Conservation (phyloP, 176 grass and related monocot species). For the Saccharum spontaneum region DNA sequence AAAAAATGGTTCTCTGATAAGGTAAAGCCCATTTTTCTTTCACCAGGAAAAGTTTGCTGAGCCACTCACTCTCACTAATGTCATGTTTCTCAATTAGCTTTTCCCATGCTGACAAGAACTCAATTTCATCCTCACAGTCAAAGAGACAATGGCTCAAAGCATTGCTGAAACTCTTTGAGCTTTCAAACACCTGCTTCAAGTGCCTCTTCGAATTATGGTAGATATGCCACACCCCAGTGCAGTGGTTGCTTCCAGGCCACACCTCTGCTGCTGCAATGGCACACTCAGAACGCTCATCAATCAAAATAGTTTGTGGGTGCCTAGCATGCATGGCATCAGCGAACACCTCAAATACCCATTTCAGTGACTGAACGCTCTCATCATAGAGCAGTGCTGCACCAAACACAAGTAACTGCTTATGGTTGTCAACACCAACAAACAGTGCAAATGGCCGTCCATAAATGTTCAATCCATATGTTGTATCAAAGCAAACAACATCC, state of each 20-base stretch:
- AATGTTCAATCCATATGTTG: slow-evolving; percentile 64
- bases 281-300: slow-evolving; percentile 53
- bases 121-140: slow-evolving; percentile 76
- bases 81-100: slow-evolving; percentile 73
- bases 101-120: slow-evolving; percentile 75
- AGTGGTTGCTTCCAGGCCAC: slow-evolving; percentile 57
- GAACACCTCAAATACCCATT: slow-evolving; percentile 79
- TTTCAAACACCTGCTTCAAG: slow-evolving; percentile 68
- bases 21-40: slow-evolving; percentile 85
- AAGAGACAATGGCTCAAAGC: slow-evolving; percentile 74
- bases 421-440: slow-evolving; percentile 74
- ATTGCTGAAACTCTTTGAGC: slow-evolving; percentile 74
- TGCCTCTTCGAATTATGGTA: slow-evolving; percentile 72
- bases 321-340: slow-evolving; percentile 66
- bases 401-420: slow-evolving; percentile 68
- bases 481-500: slow-evolving; percentile 86
- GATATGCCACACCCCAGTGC: slow-evolving; percentile 74
- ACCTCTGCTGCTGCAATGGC: slow-evolving; percentile 52
- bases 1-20: slow-evolving; percentile 60
- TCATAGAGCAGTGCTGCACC: slow-evolving; percentile 78
- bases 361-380: slow-evolving; percentile 55
- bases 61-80: slow-evolving; percentile 64
- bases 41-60: slow-evolving; percentile 49
- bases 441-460: slow-evolving; percentile 75
- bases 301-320: slow-evolving; percentile 62